These are phyloP conservation scores for Penicillium robsamsonii DNA, from an alignment of 495 filamentous ascomycete species.

Conservation along the genomic window DNA sequence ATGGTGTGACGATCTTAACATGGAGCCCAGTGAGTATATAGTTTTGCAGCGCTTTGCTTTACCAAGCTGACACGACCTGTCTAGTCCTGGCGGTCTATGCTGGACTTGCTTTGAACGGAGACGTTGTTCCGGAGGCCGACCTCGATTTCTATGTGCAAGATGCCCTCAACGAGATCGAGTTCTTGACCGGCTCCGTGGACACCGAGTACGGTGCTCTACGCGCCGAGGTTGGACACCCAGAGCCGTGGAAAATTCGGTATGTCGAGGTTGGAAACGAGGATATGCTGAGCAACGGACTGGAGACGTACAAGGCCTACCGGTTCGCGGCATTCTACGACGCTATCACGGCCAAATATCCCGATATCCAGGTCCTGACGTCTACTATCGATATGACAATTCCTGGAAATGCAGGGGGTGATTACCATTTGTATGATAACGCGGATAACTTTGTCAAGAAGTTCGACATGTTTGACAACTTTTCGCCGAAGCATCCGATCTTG, in stretches of 20 bases:
- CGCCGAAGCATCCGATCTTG: slow-evolving; percentile 40
- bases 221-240: slow-evolving; percentile 44
- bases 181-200: slow-evolving; percentile 34
- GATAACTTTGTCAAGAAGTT: slow-evolving; percentile 53
- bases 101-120: slow-evolving; percentile 58
- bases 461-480: slow-evolving; percentile 51
- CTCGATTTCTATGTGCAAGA: slow-evolving; percentile 49
- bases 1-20: slow-evolving; percentile 60
- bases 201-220: slow-evolving; percentile 46
- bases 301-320: slow-evolving; percentile 44
- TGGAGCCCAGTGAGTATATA: slow-evolving; percentile 47
- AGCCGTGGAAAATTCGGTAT: slow-evolving; percentile 47
- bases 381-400: slow-evolving; percentile 41
- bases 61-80: not conserved
- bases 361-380: slow-evolving; percentile 48
- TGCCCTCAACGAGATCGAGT: slow-evolving; percentile 64
- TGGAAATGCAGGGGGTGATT: slow-evolving; percentile 43
- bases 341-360: slow-evolving; percentile 48
- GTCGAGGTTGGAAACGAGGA: slow-evolving; percentile 60
- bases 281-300: slow-evolving; percentile 38
- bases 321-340: slow-evolving; percentile 46
- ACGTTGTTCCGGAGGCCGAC: slow-evolving; percentile 32
- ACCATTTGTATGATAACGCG: slow-evolving; percentile 50
- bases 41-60: not conserved
- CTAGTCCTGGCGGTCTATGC: slow-evolving; percentile 56